Base-by-base conservation (phyloP, 148 eudicot species). In the Polygonum aviculare region DNA sequence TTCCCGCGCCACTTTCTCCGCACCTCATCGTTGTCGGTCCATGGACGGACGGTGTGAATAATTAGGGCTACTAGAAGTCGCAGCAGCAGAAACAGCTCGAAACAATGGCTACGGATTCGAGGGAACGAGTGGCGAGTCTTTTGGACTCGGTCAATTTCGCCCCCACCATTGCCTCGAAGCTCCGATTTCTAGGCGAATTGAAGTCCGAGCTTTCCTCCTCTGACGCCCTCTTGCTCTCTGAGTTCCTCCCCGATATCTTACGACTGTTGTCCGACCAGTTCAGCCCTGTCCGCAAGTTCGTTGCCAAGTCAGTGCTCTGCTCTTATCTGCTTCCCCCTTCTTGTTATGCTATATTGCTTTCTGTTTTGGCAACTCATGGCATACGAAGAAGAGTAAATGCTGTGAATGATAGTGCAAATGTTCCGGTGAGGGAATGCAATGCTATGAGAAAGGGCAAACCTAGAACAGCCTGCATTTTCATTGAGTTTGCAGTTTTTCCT, bases 231-330 rank as follows among this genome's bases (percentile, higher is more conserved):
- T 77, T 88, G 69, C 55, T 89, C 49, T 81, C 83, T 22, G 85
- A 86, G 40, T 74, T 89, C 45, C 81, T 94, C 3, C 77, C 92
- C 74, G 78, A 79, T 2, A 69, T 94, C 39, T 77, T 92, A 51
- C 83, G 81, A 19, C 86, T 94, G 47, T 77, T 79, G 26, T 59
- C 89, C 19, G 94, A 94, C 72, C 78, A 77, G 19, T 86, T 79
- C 65, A 86, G 92, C 47, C 97, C 98, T 7, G 87, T 89, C 74
- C 94, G 97, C 75, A 88, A 85, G 81, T 81, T 83, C 54, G 76
- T 85, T 45, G 78, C 80, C 41, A 82, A 88, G 98, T 94, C 79
- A 14, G 90, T 70, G 6, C 69, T 76, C n/a, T 11, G 63, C 35
- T 15, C 7, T 7, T 48, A 33, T 5, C 18, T 73, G n/a, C 3